Evolutionary conservation across 768 basidiomycete genomes (phyloP).

Genomic region (Pholiota conissans): DNA sequence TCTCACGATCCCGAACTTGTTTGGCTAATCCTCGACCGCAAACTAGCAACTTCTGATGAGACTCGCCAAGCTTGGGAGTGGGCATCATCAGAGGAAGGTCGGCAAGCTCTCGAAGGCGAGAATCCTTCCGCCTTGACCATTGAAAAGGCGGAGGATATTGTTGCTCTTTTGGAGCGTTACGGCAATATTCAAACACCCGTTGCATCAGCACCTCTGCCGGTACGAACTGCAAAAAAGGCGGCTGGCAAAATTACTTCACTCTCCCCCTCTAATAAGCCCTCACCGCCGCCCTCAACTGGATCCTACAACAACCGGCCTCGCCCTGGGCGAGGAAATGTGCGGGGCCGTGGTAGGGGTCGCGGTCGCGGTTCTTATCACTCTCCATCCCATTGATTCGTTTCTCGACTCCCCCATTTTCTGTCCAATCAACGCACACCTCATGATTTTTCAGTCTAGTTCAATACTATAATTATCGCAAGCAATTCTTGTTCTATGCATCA

Average conservation of each 20-base stretch:
- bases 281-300: slow-evolving; percentile 3
- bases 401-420: neutral
- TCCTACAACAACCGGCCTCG: too few relatives aligned
- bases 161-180: slow-evolving; percentile 41
- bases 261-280: slow-evolving; percentile 12
- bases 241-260: neutral
- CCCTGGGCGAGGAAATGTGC: slow-evolving; percentile 34
- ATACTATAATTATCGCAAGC: neutral
- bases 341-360: slow-evolving; percentile 30
- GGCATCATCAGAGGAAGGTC: slow-evolving; percentile 36
- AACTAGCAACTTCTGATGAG: slow-evolving; percentile 49
- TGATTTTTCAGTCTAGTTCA: neutral
- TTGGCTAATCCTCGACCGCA: slow-evolving; percentile 61
- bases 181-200: neutral
- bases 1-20: slow-evolving; percentile 65
- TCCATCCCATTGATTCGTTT: neutral
- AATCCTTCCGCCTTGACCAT: slow-evolving; percentile 19
- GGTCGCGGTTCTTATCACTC: neutral
- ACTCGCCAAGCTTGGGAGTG: slow-evolving; percentile 52
- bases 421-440: neutral
- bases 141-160: slow-evolving; percentile 48
- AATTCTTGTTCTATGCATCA: neutral
- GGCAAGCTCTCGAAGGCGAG: slow-evolving; percentile 21
- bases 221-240: neutral
- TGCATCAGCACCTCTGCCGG: neutral